A percentile compares a stretch with the other conserved stretches of the same genome.
These are phyloP conservation scores for Bryoerythrophyllum caledonicum DNA, from an alignment of 225 moss, liverwort and hornwort genomes.

Conservation along the genomic window DNA sequence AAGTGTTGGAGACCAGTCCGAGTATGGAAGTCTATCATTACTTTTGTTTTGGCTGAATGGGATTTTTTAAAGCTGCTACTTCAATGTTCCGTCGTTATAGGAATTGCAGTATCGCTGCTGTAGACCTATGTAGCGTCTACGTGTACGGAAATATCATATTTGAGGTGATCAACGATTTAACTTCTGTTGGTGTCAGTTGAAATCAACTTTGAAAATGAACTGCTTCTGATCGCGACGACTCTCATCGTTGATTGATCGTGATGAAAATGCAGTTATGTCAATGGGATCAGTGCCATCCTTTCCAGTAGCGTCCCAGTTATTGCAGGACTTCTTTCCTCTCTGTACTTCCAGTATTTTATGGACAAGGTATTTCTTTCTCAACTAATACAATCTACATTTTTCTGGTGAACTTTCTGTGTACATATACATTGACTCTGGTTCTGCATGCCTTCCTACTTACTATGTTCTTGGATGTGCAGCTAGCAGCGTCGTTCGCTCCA, in stretches of 20 bases:
- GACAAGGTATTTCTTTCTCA: slow-evolving; percentile 70
- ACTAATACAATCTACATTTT: not conserved
- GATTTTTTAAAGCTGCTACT: not conserved
- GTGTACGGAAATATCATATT: not conserved
- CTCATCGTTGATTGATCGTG: slow-evolving; percentile 7
- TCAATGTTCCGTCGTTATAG: not conserved
- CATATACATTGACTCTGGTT: slow-evolving; percentile 12
- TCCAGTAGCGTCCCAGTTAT: slow-evolving; percentile 98
- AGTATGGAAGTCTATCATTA: slow-evolving; percentile 58
- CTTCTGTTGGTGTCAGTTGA: not conserved
- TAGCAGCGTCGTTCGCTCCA: slow-evolving; percentile 98
- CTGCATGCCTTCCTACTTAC: slow-evolving; percentile 17
- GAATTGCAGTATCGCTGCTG: not conserved
- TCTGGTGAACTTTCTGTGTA: slow-evolving; percentile 13
- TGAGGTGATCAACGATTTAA: not conserved
- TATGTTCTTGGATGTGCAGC: slow-evolving; percentile 52
- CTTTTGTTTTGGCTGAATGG: not conserved
- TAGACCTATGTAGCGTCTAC: not conserved
- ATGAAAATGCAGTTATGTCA: slow-evolving; percentile 78
- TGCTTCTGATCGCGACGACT: slow-evolving; percentile 5
- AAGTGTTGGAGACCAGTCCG: slow-evolving; percentile 99
- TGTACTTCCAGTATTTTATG: slow-evolving; percentile 97
- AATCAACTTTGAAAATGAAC: not conserved
- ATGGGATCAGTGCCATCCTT: slow-evolving; percentile 93
- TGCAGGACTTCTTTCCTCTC: slow-evolving; percentile 83